Percentiles rank a stretch among this genome's conserved stretches.
Evolutionary conservation across 164 flowering plant species (phyloP).

Genomic region (Berberis thunbergii): DNA sequence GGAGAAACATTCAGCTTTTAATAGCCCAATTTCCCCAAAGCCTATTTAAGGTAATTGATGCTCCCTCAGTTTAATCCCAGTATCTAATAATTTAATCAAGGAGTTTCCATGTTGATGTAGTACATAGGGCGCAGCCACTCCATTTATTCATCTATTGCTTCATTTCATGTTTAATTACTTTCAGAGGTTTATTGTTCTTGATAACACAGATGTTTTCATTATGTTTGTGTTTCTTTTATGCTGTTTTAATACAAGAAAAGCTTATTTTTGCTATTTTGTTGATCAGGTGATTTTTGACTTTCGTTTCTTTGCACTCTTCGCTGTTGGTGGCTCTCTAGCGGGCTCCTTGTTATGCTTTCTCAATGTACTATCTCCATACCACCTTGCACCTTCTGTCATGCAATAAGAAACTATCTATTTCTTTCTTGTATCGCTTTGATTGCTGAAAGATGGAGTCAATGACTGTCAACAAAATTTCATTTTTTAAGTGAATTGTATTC

Average conservation of each 20-base stretch:
- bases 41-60: too few species aligned
- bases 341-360: conserved; percentile 93
- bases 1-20: too few species aligned
- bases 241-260: neutral
- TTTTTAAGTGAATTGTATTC: too few species aligned
- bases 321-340: conserved; percentile 89
- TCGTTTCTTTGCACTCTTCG: conserved; percentile 95
- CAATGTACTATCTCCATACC: conserved; percentile 20
- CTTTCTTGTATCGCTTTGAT: neutral
- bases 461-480: neutral
- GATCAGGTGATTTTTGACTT: conserved; percentile 72
- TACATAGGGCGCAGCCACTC: neutral
- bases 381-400: neutral
- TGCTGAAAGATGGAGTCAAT: neutral
- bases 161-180: neutral
- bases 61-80: neutral
- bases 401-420: neutral
- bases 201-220: neutral
- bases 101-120: neutral
- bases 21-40: too few species aligned
- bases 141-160: neutral
- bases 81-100: neutral
- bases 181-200: neutral
- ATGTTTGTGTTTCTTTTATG: neutral
- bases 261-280: conserved; percentile 4